Base-by-base conservation (phyloP, 805 yeast genomes). In the Deakozyma indianensis region DNA sequence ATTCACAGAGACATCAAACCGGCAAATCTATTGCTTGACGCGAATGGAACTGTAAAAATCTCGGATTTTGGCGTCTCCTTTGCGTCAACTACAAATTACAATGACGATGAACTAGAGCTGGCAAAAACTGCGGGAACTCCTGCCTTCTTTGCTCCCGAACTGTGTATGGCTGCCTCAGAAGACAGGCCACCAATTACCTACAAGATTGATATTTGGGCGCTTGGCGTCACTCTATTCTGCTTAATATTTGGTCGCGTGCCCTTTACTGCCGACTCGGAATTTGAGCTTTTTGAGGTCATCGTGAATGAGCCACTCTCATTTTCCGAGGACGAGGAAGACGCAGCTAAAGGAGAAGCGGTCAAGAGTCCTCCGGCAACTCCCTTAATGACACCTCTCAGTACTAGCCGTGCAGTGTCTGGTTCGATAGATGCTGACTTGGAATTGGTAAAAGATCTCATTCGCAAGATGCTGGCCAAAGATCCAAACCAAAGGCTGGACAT, bases 61-160 rank as follows among this genome's bases (percentile, higher is more conserved):
- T 80, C 94, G n/a, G 98, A 90, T 65, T 92, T 90, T 64, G 97
- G 98, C 22, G 94, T 92, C 14, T 85, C 96, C 1, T 83, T 84
- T 62, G 86, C 90, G 1, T 59, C 70, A 2, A 55, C 67, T 2
- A 52, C 60, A 42, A 58, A 55, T 20, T 69, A 64, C 23, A 77
- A 75, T 43, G 76, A 74, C 22, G 69, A 74, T 51, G 96, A 87
- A 50, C 66, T 78, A 46, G 96, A 90, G 54, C 68, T 90, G 50
- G 94, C 96, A 1, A 90, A 88, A 61, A 90, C 97, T 0, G 97
- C 94, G 0, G 98, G 97, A 3, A 90, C 97, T 0, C 97, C 97
- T 1, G 96, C 96, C 0, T 90, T 90, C 61, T 80, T 87, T 56
- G 95, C 97, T 0, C 96, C 96, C 0, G 99, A 92, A 59, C 69